These are phyloP conservation scores for Laetiporus sulphureus DNA, from an alignment of 1,284 basidiomycete species.

Conservation along the genomic window DNA sequence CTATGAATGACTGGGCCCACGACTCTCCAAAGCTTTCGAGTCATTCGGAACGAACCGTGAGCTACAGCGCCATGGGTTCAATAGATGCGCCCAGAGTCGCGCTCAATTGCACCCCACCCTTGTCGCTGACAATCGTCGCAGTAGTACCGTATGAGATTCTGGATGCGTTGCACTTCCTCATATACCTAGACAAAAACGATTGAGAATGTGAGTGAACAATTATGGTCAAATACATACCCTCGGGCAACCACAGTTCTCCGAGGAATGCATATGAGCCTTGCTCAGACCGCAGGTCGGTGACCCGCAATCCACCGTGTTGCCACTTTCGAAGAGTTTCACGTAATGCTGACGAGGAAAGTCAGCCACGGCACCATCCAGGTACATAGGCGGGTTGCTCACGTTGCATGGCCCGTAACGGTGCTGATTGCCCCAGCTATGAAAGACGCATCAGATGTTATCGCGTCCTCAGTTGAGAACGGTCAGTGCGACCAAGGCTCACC, in stretches of 20 bases:
- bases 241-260: conserved; percentile 21
- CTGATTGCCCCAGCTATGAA: conserved; percentile 2
- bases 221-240: conserved; percentile 15
- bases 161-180: conserved; percentile 21
- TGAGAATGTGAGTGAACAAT: not conserved
- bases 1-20: no score
- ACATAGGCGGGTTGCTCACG: conserved; percentile 8
- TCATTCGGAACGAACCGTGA: no score
- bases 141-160: conserved; percentile 16
- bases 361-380: conserved; percentile 1
- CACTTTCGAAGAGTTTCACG: conserved; percentile 27
- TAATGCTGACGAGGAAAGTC: conserved; percentile 27
- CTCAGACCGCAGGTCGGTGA: conserved; percentile 24
- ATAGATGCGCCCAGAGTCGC: not conserved
- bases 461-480: not conserved
- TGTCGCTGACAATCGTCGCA: not conserved
- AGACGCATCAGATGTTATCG: not conserved
- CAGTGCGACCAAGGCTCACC: conserved; percentile 1
- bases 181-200: conserved; percentile 15
- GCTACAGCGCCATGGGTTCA: not conserved
- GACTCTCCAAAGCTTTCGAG: no score
- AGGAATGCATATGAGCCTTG: conserved; percentile 22
- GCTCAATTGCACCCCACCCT: not conserved
- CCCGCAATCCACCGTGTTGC: conserved; percentile 25
- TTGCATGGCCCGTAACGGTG: conserved; percentile 18